Percentiles rank a stretch among this genome's conserved stretches.
Conservation (phyloP, 306 rosid genomes). For the Mucuna pruriens region DNA sequence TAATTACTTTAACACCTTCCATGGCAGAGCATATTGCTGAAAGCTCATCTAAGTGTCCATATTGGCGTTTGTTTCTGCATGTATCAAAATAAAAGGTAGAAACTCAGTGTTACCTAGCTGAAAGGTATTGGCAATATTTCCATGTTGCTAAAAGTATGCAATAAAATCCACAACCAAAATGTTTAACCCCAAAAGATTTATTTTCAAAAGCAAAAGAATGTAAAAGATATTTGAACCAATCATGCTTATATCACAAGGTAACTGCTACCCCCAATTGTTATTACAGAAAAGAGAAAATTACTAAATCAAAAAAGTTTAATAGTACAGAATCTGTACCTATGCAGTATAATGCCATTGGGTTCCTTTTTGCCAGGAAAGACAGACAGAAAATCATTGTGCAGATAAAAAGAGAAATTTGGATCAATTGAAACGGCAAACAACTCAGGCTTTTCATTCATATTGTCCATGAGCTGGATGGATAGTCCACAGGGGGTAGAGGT, state of each 20-base stretch:
- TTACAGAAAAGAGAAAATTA: conserved; percentile 19
- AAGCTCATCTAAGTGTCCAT: conserved; percentile 64
- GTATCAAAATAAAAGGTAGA: conserved; percentile 24
- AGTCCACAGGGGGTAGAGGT: conserved; percentile 55
- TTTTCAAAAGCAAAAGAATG: neutral
- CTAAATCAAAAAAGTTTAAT: conserved; percentile 1
- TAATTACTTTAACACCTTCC: conserved; percentile 75
- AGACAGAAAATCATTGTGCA: conserved; percentile 77
- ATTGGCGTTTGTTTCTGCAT: conserved; percentile 73
- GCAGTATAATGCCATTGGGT: conserved; percentile 65
- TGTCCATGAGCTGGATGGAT: conserved; percentile 94
- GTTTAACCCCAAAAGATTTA: neutral
- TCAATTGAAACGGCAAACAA: conserved; percentile 86
- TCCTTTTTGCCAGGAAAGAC: conserved; percentile 70
- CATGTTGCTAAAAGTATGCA: conserved; percentile 30
- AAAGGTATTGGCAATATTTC: conserved; percentile 6
- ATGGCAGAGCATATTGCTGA: conserved; percentile 65
- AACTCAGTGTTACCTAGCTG: conserved; percentile 33
- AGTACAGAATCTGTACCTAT: conserved; percentile 58
- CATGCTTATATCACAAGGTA: neutral
- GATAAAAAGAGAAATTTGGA: conserved; percentile 88
- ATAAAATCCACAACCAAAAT: conserved; percentile 6
- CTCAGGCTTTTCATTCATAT: conserved; percentile 84
- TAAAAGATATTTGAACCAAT: neutral
- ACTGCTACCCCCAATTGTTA: neutral